These are phyloP conservation scores for Pezicula carpinea DNA, from an alignment of 2,329 filamentous ascomycete genomes.

Conservation along the genomic window DNA sequence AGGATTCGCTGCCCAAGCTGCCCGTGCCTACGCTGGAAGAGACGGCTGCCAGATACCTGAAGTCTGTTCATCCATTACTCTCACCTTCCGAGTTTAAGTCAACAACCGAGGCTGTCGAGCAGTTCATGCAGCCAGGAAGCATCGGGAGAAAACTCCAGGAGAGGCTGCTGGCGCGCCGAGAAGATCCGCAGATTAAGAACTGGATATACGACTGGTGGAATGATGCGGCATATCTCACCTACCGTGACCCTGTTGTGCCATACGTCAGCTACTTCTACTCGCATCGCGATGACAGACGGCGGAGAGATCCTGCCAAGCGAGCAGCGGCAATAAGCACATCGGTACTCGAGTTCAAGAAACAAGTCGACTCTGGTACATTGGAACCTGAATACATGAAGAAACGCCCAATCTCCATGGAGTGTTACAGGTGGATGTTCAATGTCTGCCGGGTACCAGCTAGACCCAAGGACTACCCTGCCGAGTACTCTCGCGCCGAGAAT, in stretches of 20 bases:
- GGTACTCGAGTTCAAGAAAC: conserved; percentile 87
- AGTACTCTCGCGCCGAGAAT: conserved; percentile 70
- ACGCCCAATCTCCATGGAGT: conserved; percentile 95
- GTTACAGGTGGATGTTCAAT: conserved; percentile 99
- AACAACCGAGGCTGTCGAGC: conserved; percentile 78
- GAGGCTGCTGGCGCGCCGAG: conserved; percentile 72
- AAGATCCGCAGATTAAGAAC: conserved; percentile 79
- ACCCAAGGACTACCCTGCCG: conserved; percentile 76
- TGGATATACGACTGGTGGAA: conserved; percentile 99
- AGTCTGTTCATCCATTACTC: conserved; percentile 72
- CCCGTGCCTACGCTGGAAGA: conserved; percentile 80
- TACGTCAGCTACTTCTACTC: conserved; percentile 99
- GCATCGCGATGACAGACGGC: conserved; percentile 85
- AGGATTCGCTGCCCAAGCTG: conserved; percentile 76
- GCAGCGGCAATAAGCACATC: conserved; percentile 86
- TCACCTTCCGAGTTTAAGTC: conserved; percentile 62
- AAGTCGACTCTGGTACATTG: conserved; percentile 75
- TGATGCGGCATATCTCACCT: conserved; percentile 82
- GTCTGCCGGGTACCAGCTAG: conserved; percentile 78
- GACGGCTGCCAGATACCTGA: conserved; percentile 75
- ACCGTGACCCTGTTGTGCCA: conserved; percentile 92
- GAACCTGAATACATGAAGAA: conserved; percentile 99
- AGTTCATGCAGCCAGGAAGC: conserved; percentile 85
- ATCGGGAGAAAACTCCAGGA: conserved; percentile 81
- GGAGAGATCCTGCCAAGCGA: conserved; percentile 84